Evolutionary conservation across 2,329 filamentous ascomycete species (phyloP).

Genomic region (Lasiodiplodia theobromae): DNA sequence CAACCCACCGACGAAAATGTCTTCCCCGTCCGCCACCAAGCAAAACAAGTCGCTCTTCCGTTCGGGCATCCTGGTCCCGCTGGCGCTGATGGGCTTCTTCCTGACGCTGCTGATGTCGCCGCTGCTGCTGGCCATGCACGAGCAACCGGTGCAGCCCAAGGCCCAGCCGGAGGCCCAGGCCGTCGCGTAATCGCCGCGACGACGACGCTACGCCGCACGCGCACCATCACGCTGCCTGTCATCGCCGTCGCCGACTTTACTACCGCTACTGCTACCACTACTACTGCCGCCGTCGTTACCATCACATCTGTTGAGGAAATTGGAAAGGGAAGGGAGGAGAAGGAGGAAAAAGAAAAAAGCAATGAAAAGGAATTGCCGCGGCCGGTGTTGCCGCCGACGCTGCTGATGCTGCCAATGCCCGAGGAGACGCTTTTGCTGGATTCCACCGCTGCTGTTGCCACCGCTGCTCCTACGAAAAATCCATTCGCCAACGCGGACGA

Average conservation of each 20-base stretch:
- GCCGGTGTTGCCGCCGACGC: background rate
- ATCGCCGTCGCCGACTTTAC: background rate
- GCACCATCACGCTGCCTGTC: slow-evolving; percentile 18
- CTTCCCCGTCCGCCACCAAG: background rate
- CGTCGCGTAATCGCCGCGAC: slow-evolving; percentile 16
- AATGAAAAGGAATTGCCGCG: background rate
- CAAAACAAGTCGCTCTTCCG: slow-evolving; percentile 20
- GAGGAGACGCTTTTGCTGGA: slow-evolving; percentile 14
- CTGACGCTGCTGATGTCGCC: slow-evolving; percentile 28
- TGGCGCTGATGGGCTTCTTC: slow-evolving; percentile 19
- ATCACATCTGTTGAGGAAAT: background rate
- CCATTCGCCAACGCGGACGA: background rate
- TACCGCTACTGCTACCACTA: background rate
- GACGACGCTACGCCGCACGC: background rate
- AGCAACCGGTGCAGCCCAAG: slow-evolving; percentile 25
- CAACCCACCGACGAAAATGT: slow-evolving; percentile 16
- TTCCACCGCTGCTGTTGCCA: background rate
- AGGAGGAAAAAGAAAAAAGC: background rate
- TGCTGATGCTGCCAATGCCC: background rate
- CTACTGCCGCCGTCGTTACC: background rate
- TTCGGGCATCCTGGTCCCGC: slow-evolving; percentile 25
- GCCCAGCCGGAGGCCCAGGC: background rate
- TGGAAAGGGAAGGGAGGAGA: background rate
- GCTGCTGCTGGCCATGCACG: slow-evolving; percentile 27
- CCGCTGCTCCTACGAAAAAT: background rate